A percentile compares a stretch with the other conserved stretches of the same genome.
phyloP scores from a whole-genome alignment of 768 basidiomycete genomes.

The Trametes gibbosa region DNA sequence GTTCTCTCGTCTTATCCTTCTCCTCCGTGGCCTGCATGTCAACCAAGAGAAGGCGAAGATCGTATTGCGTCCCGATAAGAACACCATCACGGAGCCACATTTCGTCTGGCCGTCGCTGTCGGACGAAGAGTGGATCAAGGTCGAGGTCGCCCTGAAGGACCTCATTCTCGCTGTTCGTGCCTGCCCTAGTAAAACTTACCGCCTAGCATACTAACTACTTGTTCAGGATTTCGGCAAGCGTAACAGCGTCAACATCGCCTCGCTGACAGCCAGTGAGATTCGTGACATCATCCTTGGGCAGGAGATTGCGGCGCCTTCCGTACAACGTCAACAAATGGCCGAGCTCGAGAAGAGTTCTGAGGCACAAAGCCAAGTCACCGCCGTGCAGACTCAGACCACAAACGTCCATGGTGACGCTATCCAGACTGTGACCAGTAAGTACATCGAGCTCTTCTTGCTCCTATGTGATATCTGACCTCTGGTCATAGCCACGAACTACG shows the following conservation, averaged over 20 bases:
- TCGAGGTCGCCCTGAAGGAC: conserved; percentile 98
- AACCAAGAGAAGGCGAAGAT: conserved; percentile 99
- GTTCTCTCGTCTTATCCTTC: conserved; percentile 95
- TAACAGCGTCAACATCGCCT: conserved; percentile 98
- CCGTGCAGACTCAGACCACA: conserved; percentile 95
- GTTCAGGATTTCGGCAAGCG: conserved; percentile 93
- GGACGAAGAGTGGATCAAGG: conserved; percentile 99
- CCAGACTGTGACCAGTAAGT: conserved; percentile 87
- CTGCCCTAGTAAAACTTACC: not conserved
- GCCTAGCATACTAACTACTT: not conserved
- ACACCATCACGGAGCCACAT: conserved; percentile 94
- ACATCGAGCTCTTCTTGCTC: not conserved
- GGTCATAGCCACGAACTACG: conserved; percentile 83
- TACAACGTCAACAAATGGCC: conserved; percentile 98
- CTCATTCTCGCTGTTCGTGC: conserved; percentile 78
- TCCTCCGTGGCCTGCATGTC: conserved; percentile 95
- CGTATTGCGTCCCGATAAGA: conserved; percentile 95
- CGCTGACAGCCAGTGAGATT: conserved; percentile 93
- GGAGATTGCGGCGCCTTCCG: conserved; percentile 94
- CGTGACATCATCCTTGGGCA: conserved; percentile 98
- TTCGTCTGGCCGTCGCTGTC: conserved; percentile 94
- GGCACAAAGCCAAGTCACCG: conserved; percentile 92
- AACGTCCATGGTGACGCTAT: conserved; percentile 97
- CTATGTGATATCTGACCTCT: not conserved
- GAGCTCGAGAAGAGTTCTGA: conserved; percentile 96